Percentiles rank a stretch among this genome's conserved stretches.
These are phyloP conservation scores for Monosporascus ibericus DNA, from an alignment of 2,329 filamentous ascomycete species.

Conservation along the genomic window DNA sequence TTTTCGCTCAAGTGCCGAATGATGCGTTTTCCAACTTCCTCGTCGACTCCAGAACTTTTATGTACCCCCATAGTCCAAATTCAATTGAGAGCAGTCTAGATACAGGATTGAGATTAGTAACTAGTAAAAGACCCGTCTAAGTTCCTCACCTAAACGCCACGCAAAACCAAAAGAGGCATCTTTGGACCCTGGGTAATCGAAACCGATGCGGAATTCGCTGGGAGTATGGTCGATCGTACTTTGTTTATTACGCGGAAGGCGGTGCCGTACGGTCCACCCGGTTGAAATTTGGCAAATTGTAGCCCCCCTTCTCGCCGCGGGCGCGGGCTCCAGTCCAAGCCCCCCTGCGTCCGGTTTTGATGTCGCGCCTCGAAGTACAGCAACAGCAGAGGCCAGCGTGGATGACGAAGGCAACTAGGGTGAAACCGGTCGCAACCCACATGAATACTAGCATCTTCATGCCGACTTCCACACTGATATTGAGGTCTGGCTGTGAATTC, in stretches of 20 bases:
- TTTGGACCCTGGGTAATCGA: not conserved
- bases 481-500: constrained; percentile 63
- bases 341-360: constrained; percentile 33
- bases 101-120: not conserved
- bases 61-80: not conserved
- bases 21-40: too few species aligned
- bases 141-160: not conserved
- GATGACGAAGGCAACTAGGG: constrained; percentile 63
- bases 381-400: constrained; percentile 77
- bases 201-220: not conserved
- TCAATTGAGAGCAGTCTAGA: not conserved
- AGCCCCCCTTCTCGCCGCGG: not conserved
- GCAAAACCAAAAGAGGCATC: not conserved
- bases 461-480: constrained; percentile 68
- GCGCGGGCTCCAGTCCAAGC: not conserved
- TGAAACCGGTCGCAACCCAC: constrained; percentile 71
- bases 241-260: not conserved
- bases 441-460: constrained; percentile 77
- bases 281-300: not conserved
- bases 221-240: not conserved
- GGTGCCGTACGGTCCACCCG: not conserved
- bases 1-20: too few species aligned
- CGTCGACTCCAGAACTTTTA: too few species aligned
- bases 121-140: not conserved
- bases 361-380: constrained; percentile 52